phyloP scores from a whole-genome alignment of 352 stramenopile species.

The Phytophthora pisi region DNA sequence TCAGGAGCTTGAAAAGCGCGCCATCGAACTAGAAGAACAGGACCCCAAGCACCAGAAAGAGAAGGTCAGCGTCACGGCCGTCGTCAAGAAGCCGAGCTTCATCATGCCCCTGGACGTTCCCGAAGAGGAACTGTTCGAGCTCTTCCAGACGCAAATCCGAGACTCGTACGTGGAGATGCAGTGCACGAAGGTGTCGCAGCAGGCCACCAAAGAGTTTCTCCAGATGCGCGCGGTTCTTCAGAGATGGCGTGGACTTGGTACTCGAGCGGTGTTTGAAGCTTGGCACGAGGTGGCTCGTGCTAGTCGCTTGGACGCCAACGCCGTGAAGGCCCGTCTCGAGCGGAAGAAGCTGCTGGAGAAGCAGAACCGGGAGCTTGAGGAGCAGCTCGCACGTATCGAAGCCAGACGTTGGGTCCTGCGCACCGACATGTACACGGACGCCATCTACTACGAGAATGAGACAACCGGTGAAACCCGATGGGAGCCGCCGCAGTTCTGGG shows the following conservation, averaged over 20 bases:
- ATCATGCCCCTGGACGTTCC: slow-evolving; percentile 33
- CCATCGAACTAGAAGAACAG: slow-evolving; percentile 2
- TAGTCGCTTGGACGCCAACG: slow-evolving; percentile 38
- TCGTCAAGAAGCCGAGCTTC: slow-evolving; percentile 24
- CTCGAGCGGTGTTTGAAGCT: slow-evolving; percentile 59
- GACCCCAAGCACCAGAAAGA: neutral
- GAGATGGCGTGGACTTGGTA: slow-evolving; percentile 59
- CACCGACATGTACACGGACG: slow-evolving; percentile 72
- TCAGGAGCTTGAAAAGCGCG: slow-evolving; percentile 39
- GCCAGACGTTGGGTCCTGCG: slow-evolving; percentile 56
- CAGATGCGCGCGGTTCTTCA: slow-evolving; percentile 64
- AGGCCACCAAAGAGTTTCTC: slow-evolving; percentile 63
- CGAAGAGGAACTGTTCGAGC: slow-evolving; percentile 50
- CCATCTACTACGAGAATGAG: slow-evolving; percentile 66
- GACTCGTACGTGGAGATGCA: slow-evolving; percentile 58
- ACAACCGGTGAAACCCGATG: slow-evolving; percentile 54
- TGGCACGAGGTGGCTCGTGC: slow-evolving; percentile 60
- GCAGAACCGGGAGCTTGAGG: slow-evolving; percentile 57
- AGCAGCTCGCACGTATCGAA: slow-evolving; percentile 53
- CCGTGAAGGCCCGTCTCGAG: slow-evolving; percentile 36
- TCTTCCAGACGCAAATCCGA: slow-evolving; percentile 53
- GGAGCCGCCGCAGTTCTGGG: slow-evolving; percentile 59
- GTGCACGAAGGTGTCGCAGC: slow-evolving; percentile 46
- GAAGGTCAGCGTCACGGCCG: slow-evolving; percentile 1
- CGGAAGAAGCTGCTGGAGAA: slow-evolving; percentile 51